Percentiles rank a stretch among this genome's conserved stretches.
Conservation (phyloP, 352 stramenopile genomes). For the Paralagenidium karlingii region DNA sequence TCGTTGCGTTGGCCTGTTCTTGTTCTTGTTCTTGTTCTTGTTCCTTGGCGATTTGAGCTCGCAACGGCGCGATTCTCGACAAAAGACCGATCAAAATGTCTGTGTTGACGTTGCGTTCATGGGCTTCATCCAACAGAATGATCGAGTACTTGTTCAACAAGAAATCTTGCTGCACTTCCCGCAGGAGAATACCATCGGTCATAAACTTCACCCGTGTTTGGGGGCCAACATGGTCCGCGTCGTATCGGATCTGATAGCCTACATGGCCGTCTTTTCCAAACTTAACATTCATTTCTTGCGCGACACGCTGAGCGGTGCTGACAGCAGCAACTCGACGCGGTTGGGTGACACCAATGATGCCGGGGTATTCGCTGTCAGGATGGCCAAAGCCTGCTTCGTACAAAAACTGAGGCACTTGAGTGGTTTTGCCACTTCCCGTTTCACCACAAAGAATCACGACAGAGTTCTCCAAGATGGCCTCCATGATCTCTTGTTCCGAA, state of each 20-base stretch:
- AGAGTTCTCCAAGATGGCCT: constrained; percentile 90
- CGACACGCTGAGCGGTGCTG: constrained; percentile 95
- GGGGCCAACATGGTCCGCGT: constrained; percentile 85
- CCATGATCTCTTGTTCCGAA: constrained; percentile 99
- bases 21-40: constrained; percentile 41
- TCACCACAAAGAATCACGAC: constrained; percentile 98
- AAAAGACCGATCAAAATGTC: constrained; percentile 96
- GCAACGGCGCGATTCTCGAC: constrained; percentile 87
- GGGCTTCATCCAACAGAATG: constrained; percentile 90
- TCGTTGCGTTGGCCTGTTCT: constrained; percentile 10
- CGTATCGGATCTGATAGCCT: constrained; percentile 98
- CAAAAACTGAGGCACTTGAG: constrained; percentile 97
- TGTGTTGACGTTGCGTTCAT: constrained; percentile 95
- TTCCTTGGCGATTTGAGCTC: constrained; percentile 75
- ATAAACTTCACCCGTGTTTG: constrained; percentile 97
- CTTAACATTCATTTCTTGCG: constrained; percentile 90
- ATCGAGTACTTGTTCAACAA: constrained; percentile 69
- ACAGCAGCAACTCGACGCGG: constrained; percentile 97
- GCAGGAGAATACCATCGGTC: constrained; percentile 98
- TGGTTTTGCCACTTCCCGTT: constrained; percentile 97
- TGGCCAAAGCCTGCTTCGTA: constrained; percentile 90
- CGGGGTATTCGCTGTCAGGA: constrained; percentile 33
- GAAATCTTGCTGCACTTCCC: constrained; percentile 89
- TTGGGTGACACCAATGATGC: constrained; percentile 94
- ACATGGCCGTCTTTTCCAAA: constrained; percentile 74